Percentiles rank a stretch among this genome's conserved stretches.
Evolutionary conservation across 2,329 filamentous ascomycete species (phyloP).

Genomic region (Alternaria arborescens): DNA sequence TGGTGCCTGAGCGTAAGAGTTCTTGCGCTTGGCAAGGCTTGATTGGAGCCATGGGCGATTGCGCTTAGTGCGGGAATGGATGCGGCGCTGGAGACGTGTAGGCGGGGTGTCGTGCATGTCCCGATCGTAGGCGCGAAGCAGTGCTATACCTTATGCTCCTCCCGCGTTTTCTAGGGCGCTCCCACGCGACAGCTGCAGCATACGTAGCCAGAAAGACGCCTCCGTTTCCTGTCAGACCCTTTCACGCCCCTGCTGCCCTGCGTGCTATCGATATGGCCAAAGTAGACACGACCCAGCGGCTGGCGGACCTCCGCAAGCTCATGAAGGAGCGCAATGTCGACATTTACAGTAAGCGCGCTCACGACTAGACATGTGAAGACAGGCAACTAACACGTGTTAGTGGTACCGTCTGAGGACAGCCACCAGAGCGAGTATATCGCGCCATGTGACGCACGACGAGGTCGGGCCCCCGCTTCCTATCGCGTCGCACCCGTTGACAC

Average conservation of each 20-base stretch:
- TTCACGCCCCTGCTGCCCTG: slow-evolving; percentile 43
- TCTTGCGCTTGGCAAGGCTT: slow-evolving; percentile 14
- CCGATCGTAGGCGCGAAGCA: slow-evolving; percentile 30
- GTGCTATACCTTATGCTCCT: slow-evolving; percentile 38
- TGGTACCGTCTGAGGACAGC: slow-evolving; percentile 95
- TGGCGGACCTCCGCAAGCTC: slow-evolving; percentile 78
- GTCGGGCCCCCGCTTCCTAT: slow-evolving; percentile 49
- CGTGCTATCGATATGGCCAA: slow-evolving; percentile 71
- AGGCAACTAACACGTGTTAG: slow-evolving; percentile 62
- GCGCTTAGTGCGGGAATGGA: slow-evolving; percentile 13
- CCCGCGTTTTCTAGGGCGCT: slow-evolving; percentile 40
- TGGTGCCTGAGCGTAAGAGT: slow-evolving; percentile 5
- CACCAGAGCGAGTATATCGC: slow-evolving; percentile 99
- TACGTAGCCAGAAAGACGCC: slow-evolving; percentile 36
- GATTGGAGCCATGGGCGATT: slow-evolving; percentile 10
- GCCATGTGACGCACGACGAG: slow-evolving; percentile 88
- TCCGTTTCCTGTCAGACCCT: slow-evolving; percentile 28
- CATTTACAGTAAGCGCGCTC: slow-evolving; percentile 77
- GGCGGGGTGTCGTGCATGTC: slow-evolving; percentile 33
- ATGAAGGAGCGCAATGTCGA: slow-evolving; percentile 91
- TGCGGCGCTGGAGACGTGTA: slow-evolving; percentile 13
- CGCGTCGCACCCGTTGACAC: slow-evolving; percentile 38
- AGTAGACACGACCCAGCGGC: slow-evolving; percentile 79
- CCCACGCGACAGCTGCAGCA: slow-evolving; percentile 37
- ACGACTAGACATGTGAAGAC: background rate